Evolutionary conservation across 2,329 filamentous ascomycete genomes (phyloP).

Genomic region (Domatiomyces globalis): DNA sequence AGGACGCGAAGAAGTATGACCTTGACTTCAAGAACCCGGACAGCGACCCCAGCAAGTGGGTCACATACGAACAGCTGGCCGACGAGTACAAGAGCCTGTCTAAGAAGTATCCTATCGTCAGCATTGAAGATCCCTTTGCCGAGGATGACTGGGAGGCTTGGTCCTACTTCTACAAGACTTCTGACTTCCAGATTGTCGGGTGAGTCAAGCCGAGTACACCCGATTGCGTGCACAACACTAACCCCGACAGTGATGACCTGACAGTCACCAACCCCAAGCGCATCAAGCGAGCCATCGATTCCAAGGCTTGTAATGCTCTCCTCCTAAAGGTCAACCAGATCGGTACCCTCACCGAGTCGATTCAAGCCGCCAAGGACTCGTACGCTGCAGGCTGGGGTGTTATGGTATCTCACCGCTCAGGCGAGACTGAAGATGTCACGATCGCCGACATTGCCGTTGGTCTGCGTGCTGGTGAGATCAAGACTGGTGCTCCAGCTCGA

Average conservation of each 20-base stretch:
- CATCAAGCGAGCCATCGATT: slow-evolving; percentile 99
- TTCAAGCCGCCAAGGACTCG: slow-evolving; percentile 97
- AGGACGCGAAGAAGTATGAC: slow-evolving; percentile 96
- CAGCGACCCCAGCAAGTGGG: slow-evolving; percentile 89
- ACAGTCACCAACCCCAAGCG: slow-evolving; percentile 97
- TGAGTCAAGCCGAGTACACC: slow-evolving; percentile 2
- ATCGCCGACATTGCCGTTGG: slow-evolving; percentile 97
- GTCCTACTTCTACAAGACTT: slow-evolving; percentile 99
- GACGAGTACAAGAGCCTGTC: slow-evolving; percentile 74
- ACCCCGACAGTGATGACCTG: slow-evolving; percentile 60
- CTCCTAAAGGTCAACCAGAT: slow-evolving; percentile 99
- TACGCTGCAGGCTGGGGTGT: slow-evolving; percentile 93
- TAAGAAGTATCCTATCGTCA: slow-evolving; percentile 96
- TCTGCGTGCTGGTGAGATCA: slow-evolving; percentile 94
- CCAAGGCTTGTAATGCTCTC: slow-evolving; percentile 96
- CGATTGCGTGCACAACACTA: background rate
- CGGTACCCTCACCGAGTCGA: slow-evolving; percentile 94
- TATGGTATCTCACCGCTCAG: slow-evolving; percentile 98
- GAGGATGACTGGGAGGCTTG: slow-evolving; percentile 99
- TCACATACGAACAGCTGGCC: slow-evolving; percentile 96
- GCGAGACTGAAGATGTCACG: slow-evolving; percentile 99
- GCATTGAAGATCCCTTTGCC: slow-evolving; percentile 96
- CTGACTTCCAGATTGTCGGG: slow-evolving; percentile 91
- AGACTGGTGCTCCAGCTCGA: slow-evolving; percentile 90
- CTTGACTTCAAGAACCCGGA: slow-evolving; percentile 99